Conservation (phyloP, 1,284 basidiomycete species). For the Rhodofomes roseus region DNA sequence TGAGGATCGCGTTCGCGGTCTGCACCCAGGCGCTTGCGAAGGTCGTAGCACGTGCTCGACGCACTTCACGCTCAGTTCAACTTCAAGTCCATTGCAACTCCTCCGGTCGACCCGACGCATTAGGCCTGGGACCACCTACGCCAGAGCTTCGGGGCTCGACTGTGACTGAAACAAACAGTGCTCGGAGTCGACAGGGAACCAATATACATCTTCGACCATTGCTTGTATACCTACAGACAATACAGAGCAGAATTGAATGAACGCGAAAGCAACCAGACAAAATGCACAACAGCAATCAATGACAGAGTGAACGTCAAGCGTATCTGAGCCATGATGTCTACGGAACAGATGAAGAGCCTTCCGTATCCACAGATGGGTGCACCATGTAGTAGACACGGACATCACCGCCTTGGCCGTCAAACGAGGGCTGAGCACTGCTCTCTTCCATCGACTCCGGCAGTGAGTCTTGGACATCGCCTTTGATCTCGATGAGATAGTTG, state of each 20-base stretch:
- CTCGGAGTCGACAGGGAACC: no score
- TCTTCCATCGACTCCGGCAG: constrained; percentile 60
- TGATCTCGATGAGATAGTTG: constrained; percentile 80
- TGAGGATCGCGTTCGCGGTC: not conserved
- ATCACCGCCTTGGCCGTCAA: constrained; percentile 47
- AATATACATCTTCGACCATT: not conserved
- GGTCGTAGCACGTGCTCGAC: constrained; percentile 1
- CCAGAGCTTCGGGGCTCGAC: no score
- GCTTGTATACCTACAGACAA: not conserved
- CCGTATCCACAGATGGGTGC: constrained; percentile 76
- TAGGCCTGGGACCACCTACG: no score
- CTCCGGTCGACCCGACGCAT: no score
- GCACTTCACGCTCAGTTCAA: no score
- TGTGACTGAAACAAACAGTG: no score
- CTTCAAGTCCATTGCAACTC: no score
- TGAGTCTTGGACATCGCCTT: constrained; percentile 78
- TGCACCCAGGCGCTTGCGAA: not conserved
- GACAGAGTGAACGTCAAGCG: not conserved
- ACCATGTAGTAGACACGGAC: constrained; percentile 77
- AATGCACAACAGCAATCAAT: no score
- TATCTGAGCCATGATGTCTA: constrained; percentile 5
- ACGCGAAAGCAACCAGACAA: no score
- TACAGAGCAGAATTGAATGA: not conserved
- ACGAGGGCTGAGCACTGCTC: constrained; percentile 46
- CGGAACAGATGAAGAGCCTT: constrained; percentile 37